Conservation (phyloP, 148 eudicot genomes). For the Vaccinium myrtillus region DNA sequence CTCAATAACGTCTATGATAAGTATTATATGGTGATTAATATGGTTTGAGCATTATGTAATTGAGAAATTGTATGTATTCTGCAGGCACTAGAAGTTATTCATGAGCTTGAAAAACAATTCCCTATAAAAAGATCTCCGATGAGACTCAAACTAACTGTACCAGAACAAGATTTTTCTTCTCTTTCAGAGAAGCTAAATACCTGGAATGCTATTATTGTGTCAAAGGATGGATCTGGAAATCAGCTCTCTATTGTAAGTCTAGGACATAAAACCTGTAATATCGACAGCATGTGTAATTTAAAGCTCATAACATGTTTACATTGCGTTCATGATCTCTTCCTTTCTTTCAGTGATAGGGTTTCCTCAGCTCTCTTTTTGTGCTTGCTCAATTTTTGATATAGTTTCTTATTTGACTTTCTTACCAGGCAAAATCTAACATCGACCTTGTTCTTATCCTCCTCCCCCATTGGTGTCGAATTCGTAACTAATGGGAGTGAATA, state of each 20-base stretch:
- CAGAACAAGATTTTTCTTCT: slow-evolving; percentile 42
- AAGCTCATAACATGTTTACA: neutral
- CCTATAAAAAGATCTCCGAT: slow-evolving; percentile 91
- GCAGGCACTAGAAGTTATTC: slow-evolving; percentile 12
- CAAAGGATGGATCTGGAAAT: slow-evolving; percentile 73
- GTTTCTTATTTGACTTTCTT: neutral
- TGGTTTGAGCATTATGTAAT: neutral
- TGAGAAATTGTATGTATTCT: neutral
- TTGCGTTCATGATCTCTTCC: neutral
- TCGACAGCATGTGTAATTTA: neutral
- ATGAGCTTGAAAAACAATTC: slow-evolving; percentile 30
- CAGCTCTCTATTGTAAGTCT: slow-evolving; percentile 75
- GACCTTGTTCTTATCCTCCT: neutral
- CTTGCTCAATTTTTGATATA: neutral
- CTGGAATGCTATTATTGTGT: slow-evolving; percentile 59
- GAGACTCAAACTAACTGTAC: slow-evolving; percentile 62
- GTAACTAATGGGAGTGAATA: neutral
- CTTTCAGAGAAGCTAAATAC: slow-evolving; percentile 56
- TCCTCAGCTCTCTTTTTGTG: neutral
- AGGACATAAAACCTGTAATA: neutral
- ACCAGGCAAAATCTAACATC: neutral
- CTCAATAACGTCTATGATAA: neutral
- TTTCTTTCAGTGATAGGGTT: neutral
- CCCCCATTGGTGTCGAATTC: neutral
- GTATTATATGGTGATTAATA: neutral